Evolutionary conservation across 768 basidiomycete genomes (phyloP).

Genomic region (Sporobolomyces phaffii): DNA sequence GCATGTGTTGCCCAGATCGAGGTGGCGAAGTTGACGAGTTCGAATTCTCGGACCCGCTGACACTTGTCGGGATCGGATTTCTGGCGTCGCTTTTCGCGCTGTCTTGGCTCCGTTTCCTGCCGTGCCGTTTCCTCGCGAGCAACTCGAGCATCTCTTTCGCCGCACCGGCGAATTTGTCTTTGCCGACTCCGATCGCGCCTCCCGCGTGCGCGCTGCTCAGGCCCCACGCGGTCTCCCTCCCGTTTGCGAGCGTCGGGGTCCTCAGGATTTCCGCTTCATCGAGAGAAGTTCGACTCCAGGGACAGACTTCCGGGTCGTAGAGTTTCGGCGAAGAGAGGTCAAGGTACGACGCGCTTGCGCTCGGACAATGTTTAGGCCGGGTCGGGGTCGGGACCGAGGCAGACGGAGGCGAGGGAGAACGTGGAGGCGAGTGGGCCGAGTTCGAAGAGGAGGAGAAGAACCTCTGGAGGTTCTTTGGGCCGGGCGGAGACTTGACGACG

Average conservation of each 20-base stretch:
- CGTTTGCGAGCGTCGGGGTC: background rate
- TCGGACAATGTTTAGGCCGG: constrained; percentile 4
- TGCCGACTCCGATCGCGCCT: background rate
- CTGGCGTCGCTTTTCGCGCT: background rate
- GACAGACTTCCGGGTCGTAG: background rate
- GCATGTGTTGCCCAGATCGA: too few species aligned
- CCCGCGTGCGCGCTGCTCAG: background rate
- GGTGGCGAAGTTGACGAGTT: too few species aligned
- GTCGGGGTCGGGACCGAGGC: background rate
- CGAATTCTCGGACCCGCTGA: too few species aligned
- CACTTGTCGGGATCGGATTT: background rate
- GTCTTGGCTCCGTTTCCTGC: background rate
- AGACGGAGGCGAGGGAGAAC: background rate
- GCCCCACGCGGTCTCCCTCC: background rate
- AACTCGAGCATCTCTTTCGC: constrained; percentile 23
- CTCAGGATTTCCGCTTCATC: background rate
- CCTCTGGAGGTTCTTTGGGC: constrained; percentile 9
- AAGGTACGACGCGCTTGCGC: constrained; percentile 21
- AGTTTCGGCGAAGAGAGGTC: background rate
- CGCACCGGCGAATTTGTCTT: constrained; percentile 21
- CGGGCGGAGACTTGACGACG: constrained; percentile 7
- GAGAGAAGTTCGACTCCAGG: background rate
- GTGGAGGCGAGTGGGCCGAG: background rate
- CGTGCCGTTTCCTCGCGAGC: background rate
- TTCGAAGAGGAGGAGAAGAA: constrained; percentile 14